Evolutionary conservation across 139 green algal genomes (phyloP), one percentile per base, ranked within the genome.

Genomic region (Astrephomene gubernaculifera): DNA sequence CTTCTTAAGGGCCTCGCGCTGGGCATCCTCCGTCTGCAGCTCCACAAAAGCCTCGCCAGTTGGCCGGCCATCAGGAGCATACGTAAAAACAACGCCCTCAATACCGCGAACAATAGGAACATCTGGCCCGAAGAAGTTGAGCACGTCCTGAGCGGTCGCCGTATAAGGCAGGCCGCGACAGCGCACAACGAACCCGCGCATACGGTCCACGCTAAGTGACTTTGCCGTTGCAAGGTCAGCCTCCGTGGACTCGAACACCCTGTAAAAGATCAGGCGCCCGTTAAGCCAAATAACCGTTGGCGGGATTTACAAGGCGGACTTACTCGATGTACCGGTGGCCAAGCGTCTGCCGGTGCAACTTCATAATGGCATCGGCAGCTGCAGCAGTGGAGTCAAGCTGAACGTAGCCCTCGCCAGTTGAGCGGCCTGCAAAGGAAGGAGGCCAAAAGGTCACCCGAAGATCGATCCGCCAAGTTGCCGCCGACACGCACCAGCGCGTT

Each of bases 1-100:
- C 57, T 86, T 80, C 36, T 86, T 90, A 61, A 97, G 91, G 52
- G 93, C 94, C 35, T 90, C 88, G 36, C 90, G 74, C 85, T 92
- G 86, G 6, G 65, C 91, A 33, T 90, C 89, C 52, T 94, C 88
- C 24, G 79, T 82, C 45, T 89, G 63, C 49, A 98, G 88, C 88
- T 97, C 94, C 29, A 96, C 94, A 73, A 95, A 98, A 0, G 94
- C 96, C 79, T 98, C 96, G 12, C 96, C 96, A 4, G 95, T 96
- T n/a, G 94, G 92, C 4, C 96, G 90, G 21, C 96, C 95, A 43
- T 97, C 94, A 19, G 85, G 86, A 0, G 83, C 75, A 33, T 80
- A 80, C 0, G 95, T 94, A 86, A 98, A 95, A 0, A 97, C 85
- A 9, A 98, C 88, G 24, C 90, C 91, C 22, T 93, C 90, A 45